Conservation (phyloP, 1,139 yeast species). For the Meyerozyma elateridarum region DNA sequence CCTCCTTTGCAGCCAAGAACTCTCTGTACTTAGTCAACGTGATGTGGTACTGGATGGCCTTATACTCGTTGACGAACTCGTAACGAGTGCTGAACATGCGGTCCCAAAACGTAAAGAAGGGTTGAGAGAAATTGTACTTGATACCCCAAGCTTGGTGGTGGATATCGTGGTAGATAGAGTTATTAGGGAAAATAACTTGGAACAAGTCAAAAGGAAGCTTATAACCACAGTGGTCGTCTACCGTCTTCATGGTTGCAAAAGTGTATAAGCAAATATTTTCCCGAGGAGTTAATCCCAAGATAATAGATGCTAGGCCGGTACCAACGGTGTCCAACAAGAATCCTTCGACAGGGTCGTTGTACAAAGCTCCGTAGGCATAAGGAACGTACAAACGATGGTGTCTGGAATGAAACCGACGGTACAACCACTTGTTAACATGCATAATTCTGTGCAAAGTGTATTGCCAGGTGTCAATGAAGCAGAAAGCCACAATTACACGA, state of each 20-base stretch:
- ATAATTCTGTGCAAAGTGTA: conserved; percentile 81
- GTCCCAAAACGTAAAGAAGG: conserved; percentile 96
- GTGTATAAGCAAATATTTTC: conserved; percentile 73
- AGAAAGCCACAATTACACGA: conserved; percentile 58
- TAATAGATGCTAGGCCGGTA: conserved; percentile 73
- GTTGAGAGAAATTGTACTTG: conserved; percentile 92
- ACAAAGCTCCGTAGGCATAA: conserved; percentile 93
- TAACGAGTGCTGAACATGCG: conserved; percentile 64
- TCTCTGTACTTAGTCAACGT: conserved; percentile 59
- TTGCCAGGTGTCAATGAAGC: conserved; percentile 91
- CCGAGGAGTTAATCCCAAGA: conserved; percentile 64
- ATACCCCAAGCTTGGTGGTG: conserved; percentile 97
- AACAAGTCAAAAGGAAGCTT: conserved; percentile 86
- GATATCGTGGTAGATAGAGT: conserved; percentile 92
- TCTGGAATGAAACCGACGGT: conserved; percentile 82
- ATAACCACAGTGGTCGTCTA: conserved; percentile 97
- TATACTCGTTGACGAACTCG: conserved; percentile 58
- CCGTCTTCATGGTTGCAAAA: conserved; percentile 91
- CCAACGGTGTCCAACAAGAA: conserved; percentile 88
- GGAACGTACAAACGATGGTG: conserved; percentile 95
- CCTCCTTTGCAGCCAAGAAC: conserved; percentile 46
- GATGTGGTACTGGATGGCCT: conserved; percentile 50
- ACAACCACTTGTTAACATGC: conserved; percentile 77
- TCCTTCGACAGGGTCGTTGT: conserved; percentile 92
- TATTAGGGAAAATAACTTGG: conserved; percentile 87